These are phyloP conservation scores for Daldinia loculata DNA, from an alignment of 495 filamentous ascomycete species.

Conservation along the genomic window DNA sequence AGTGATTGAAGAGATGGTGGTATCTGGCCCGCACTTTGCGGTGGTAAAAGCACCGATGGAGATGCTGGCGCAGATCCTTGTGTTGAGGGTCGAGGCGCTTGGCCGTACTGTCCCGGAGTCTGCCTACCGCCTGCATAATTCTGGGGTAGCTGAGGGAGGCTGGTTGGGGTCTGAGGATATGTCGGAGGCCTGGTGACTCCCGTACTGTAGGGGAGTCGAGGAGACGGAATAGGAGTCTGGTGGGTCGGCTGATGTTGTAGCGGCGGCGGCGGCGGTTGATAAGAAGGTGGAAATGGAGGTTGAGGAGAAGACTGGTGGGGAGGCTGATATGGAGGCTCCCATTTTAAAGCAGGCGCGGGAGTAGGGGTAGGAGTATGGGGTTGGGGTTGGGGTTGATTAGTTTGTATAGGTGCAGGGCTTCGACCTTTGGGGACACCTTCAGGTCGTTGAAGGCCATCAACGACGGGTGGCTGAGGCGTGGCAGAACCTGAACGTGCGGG, in stretches of 20 bases:
- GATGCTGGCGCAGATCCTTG: conserved; percentile 36
- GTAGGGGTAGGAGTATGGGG: conserved; percentile 29
- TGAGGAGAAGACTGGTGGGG: conserved; percentile 33
- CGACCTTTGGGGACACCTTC: conserved; percentile 38
- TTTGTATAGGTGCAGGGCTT: conserved; percentile 42
- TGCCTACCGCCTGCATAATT: conserved; percentile 36
- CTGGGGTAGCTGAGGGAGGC: conserved; percentile 37
- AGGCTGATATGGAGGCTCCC: conserved; percentile 61
- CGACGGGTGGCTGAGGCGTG: conserved; percentile 30
- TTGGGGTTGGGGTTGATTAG: conserved; percentile 37
- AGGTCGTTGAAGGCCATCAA: conserved; percentile 47
- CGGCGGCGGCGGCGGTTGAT: conserved; percentile 36
- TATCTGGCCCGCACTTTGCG: conserved; percentile 50
- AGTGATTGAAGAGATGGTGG: conserved; percentile 49
- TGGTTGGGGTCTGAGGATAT: conserved; percentile 39
- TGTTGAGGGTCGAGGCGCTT: conserved; percentile 27
- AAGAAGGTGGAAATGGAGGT: conserved; percentile 23
- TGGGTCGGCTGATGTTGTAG: conserved; percentile 32
- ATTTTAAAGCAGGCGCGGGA: conserved; percentile 50
- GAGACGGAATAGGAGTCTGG: conserved; percentile 43
- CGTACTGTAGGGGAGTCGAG: conserved; percentile 38
- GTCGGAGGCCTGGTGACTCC: conserved; percentile 38
- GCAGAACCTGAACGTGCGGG: conserved; percentile 38
- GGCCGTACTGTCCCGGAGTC: conserved; percentile 31
- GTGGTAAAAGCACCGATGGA: conserved; percentile 49